Conservation (phyloP, 1,284 basidiomycete genomes). For the Xerocomus minutiporus region DNA sequence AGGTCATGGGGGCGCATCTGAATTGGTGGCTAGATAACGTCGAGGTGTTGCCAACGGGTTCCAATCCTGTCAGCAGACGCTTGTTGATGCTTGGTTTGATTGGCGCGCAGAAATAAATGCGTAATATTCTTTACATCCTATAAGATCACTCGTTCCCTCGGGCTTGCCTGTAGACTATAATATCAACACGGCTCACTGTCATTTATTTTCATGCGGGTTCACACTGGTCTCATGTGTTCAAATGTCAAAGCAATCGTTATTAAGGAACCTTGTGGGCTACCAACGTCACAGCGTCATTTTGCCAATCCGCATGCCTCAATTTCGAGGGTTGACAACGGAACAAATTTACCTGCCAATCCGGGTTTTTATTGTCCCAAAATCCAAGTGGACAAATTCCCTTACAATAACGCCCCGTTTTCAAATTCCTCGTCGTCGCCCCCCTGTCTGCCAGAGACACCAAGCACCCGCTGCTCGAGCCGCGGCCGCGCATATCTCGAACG, state of each 20-base stretch:
- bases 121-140: no score
- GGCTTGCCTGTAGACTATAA: slow-evolving; percentile 10
- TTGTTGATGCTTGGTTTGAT: slow-evolving; percentile 37
- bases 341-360: no score
- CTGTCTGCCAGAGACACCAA: not conserved
- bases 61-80: slow-evolving; percentile 41
- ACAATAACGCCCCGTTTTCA: not conserved
- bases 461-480: not conserved
- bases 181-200: slow-evolving; percentile 4
- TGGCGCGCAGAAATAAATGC: slow-evolving; percentile 26
- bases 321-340: no score
- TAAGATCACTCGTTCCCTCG: not conserved
- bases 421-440: not conserved
- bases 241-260: no score
- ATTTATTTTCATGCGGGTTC: not conserved
- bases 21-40: slow-evolving; percentile 55
- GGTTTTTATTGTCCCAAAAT: no score
- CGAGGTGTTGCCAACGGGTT: slow-evolving; percentile 28
- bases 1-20: slow-evolving; percentile 46
- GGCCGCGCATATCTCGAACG: not conserved
- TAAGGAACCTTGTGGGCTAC: no score
- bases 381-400: not conserved
- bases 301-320: no score
- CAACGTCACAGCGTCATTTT: no score
- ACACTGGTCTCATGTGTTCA: no score